Percentiles rank a stretch among this genome's conserved stretches.
phyloP scores from a whole-genome alignment of 805 yeast genomes.

The Danielozyma ontarioensis region DNA sequence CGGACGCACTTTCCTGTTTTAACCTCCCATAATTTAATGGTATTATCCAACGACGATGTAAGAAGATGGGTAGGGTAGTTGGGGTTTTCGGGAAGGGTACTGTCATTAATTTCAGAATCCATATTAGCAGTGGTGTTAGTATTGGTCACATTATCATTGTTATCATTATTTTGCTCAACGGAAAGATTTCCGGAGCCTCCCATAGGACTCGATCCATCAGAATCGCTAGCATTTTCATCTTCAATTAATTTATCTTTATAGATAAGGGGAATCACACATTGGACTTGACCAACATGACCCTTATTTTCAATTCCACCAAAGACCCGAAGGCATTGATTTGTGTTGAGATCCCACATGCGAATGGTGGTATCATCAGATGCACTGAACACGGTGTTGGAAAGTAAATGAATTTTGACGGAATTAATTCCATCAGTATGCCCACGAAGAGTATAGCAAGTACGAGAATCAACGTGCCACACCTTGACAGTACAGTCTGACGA shows the following conservation, averaged over 20 bases:
- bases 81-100: conserved; percentile 10
- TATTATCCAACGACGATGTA: conserved; percentile 86
- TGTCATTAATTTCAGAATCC: background rate
- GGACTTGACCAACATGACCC: conserved; percentile 94
- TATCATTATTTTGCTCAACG: background rate
- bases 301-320: conserved; percentile 69
- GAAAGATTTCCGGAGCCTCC: conserved; percentile 2
- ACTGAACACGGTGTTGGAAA: conserved; percentile 73
- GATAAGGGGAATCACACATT: conserved; percentile 81
- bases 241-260: conserved; percentile 57
- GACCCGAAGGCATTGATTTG: conserved; percentile 71
- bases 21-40: conserved; percentile 90
- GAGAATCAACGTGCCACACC: conserved; percentile 93
- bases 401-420: conserved; percentile 79
- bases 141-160: background rate
- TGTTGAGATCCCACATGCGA: conserved; percentile 87
- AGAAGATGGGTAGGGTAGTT: conserved; percentile 75
- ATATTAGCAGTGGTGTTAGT: background rate
- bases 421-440: conserved; percentile 95
- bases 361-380: conserved; percentile 91
- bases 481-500: conserved; percentile 89
- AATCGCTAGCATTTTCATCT: conserved; percentile 39
- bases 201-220: conserved; percentile 14
- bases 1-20: conserved; percentile 81
- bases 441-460: conserved; percentile 86